Conservation (phyloP, 1,139 yeast species). For the Suhomyces maxii region DNA sequence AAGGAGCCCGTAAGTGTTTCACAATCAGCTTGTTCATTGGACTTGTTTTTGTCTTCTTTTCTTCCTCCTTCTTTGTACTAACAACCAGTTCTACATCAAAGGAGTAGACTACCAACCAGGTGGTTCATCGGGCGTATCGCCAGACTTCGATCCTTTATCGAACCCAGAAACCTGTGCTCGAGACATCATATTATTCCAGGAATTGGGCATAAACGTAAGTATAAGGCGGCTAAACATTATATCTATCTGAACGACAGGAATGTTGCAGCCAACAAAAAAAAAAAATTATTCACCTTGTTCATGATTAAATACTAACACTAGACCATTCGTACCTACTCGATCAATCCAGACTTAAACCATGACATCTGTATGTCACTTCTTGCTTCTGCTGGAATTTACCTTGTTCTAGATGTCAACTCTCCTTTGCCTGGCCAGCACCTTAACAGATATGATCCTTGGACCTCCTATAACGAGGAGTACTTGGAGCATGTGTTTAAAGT, state of each 20-base stretch:
- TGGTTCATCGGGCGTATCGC: constrained; percentile 69
- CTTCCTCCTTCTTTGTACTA: constrained; percentile 5
- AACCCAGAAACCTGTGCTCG: constrained; percentile 69
- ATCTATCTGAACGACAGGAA: too few relatives aligned
- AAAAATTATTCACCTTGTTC: too few relatives aligned
- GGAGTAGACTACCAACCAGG: constrained; percentile 91
- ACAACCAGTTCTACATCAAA: constrained; percentile 63
- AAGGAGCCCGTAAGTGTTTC: constrained; percentile 60
- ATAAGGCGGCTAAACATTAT: neutral
- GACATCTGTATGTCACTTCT: constrained; percentile 89
- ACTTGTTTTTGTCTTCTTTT: neutral
- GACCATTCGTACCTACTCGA: constrained; percentile 83
- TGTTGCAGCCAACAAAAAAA: neutral
- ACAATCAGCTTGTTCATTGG: neutral
- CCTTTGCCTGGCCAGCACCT: constrained; percentile 77
- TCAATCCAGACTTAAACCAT: constrained; percentile 81
- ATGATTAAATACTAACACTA: constrained; percentile 25
- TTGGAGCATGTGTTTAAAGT: constrained; percentile 76
- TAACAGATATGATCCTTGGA: constrained; percentile 88
- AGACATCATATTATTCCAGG: constrained; percentile 71
- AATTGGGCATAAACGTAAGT: constrained; percentile 70
- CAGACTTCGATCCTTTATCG: constrained; percentile 66
- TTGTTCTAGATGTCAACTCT: constrained; percentile 87
- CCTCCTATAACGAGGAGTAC: constrained; percentile 68
- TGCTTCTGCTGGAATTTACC: constrained; percentile 89